A percentile compares a stretch with the other conserved stretches of the same genome.
Evolutionary conservation across 2,329 filamentous ascomycete species (phyloP).

Genomic region (Dactylonectria macrodidyma): DNA sequence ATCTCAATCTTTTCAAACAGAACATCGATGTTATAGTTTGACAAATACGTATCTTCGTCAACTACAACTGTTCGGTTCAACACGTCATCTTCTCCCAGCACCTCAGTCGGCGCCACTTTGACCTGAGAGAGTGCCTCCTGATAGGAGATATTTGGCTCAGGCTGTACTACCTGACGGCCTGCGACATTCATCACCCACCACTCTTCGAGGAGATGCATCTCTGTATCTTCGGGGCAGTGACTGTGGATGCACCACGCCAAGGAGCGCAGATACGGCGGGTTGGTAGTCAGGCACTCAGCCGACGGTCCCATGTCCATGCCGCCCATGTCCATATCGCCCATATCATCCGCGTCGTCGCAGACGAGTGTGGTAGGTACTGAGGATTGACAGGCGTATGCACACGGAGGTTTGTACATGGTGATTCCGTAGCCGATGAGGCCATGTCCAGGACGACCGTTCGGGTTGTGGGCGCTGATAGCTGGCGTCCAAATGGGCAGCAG

Average conservation of each 20-base stretch:
- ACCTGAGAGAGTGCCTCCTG: slow-evolving; percentile 14
- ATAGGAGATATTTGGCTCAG: slow-evolving; percentile 19
- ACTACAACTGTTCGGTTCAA: slow-evolving; percentile 27
- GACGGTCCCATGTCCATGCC: slow-evolving; percentile 23
- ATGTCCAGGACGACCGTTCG: slow-evolving; percentile 25
- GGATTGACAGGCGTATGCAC: slow-evolving; percentile 71
- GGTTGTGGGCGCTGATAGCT: neutral
- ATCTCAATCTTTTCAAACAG: slow-evolving; percentile 22
- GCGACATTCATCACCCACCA: slow-evolving; percentile 25
- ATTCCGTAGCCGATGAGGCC: slow-evolving; percentile 48
- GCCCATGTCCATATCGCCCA: slow-evolving; percentile 1
- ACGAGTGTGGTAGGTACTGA: slow-evolving; percentile 24
- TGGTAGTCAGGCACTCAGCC: slow-evolving; percentile 22
- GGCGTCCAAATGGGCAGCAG: neutral
- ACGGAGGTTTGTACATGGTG: slow-evolving; percentile 77
- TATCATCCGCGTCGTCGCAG: slow-evolving; percentile 2
- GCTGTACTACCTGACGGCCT: neutral
- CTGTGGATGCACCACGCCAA: slow-evolving; percentile 31
- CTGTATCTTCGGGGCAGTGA: slow-evolving; percentile 1
- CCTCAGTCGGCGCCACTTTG: slow-evolving; percentile 5
- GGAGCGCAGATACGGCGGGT: slow-evolving; percentile 26
- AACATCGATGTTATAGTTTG: slow-evolving; percentile 23
- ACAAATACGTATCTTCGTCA: slow-evolving; percentile 24
- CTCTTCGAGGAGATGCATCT: slow-evolving; percentile 13
- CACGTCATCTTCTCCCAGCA: neutral